Conservation (phyloP, 305 asterid genomes). For the Solanum hybrid region DNA sequence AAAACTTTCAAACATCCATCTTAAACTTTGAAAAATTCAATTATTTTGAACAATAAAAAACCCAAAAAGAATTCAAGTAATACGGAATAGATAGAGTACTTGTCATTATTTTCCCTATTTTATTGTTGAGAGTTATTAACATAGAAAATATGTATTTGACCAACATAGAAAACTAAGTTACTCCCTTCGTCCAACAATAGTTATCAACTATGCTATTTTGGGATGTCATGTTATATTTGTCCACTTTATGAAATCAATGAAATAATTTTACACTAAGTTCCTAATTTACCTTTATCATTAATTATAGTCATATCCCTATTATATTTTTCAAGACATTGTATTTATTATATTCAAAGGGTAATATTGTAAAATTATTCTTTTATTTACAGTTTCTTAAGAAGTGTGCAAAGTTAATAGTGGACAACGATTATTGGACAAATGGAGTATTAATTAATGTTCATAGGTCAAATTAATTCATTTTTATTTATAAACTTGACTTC, state of each 20-base stretch:
- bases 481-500: too few relatives aligned
- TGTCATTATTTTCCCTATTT: not conserved
- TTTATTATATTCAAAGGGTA: not conserved
- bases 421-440: too few relatives aligned
- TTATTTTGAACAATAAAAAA: too few relatives aligned
- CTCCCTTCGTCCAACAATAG: not conserved
- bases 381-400: too few relatives aligned
- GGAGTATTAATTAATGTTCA: too few relatives aligned
- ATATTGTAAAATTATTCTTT: too few relatives aligned
- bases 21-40: not conserved
- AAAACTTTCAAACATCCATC: not conserved
- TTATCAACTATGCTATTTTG: not conserved
- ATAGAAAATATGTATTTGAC: not conserved
- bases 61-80: not conserved
- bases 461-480: too few relatives aligned
- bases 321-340: not conserved
- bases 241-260: not conserved
- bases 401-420: not conserved
- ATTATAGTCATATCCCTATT: not conserved
- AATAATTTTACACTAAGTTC: not conserved
- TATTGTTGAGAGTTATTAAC: not conserved
- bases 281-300: too few relatives aligned
- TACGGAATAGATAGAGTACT: not conserved
- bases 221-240: not conserved
- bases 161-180: too few relatives aligned